phyloP scores from a whole-genome alignment of 2,329 filamentous ascomycete genomes.

The Aspergillus tubingensis region DNA sequence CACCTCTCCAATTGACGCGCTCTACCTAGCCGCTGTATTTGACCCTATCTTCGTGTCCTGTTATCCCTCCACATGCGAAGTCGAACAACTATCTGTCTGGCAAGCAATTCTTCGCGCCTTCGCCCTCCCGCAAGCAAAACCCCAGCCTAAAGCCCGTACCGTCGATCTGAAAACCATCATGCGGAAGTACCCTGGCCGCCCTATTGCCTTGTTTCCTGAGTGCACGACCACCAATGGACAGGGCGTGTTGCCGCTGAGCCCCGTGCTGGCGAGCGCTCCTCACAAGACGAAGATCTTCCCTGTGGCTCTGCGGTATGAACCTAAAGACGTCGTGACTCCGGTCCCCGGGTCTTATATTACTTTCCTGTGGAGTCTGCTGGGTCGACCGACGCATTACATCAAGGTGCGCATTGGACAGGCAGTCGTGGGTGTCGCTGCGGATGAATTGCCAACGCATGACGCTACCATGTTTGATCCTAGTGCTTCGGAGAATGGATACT shows the following conservation, averaged over 20 bases:
- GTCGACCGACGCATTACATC: constrained; percentile 83
- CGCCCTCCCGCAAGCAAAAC: constrained; percentile 54
- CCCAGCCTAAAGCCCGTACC: constrained; percentile 52
- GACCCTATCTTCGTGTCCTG: constrained; percentile 90
- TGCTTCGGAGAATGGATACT: constrained; percentile 37
- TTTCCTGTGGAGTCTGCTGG: constrained; percentile 86
- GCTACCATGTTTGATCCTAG: too few species aligned
- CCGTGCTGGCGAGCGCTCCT: constrained; percentile 69
- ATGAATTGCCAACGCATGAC: constrained; percentile 11
- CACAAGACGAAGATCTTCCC: constrained; percentile 78
- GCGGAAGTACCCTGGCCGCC: constrained; percentile 67
- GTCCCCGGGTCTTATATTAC: constrained; percentile 70
- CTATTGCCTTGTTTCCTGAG: constrained; percentile 88
- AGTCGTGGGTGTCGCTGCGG: constrained; percentile 45
- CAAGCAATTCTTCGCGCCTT: constrained; percentile 75
- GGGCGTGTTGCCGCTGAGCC: constrained; percentile 81
- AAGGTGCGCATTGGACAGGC: constrained; percentile 85
- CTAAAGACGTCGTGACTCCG: constrained; percentile 86
- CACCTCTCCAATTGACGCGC: constrained; percentile 86
- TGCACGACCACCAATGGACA: constrained; percentile 92
- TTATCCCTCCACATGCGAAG: constrained; percentile 71
- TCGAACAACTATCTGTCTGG: constrained; percentile 75
- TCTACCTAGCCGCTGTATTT: constrained; percentile 95
- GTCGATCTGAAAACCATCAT: constrained; percentile 66
- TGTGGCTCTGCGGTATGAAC: constrained; percentile 84